Evolutionary conservation across 179 eudicot species (phyloP).

Genomic region (Spergularia azorica): DNA sequence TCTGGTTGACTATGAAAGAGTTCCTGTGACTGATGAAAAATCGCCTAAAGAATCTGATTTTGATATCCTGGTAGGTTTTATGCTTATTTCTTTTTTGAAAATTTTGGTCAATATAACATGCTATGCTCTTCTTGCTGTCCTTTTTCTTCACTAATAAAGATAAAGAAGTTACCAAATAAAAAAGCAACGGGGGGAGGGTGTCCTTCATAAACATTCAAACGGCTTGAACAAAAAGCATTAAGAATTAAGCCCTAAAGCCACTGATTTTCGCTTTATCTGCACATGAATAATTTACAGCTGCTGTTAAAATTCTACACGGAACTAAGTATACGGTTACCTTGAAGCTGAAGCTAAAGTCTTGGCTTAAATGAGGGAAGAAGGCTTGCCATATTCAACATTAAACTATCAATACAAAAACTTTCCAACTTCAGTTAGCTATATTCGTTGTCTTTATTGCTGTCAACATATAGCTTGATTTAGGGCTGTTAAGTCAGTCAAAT

Average conservation of each 20-base stretch:
- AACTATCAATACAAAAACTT: too few relatives aligned
- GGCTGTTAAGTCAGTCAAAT: too few relatives aligned
- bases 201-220: neutral
- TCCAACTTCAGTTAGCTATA: too few relatives aligned
- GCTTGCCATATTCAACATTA: too few relatives aligned
- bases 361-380: too few relatives aligned
- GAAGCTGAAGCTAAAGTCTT: too few relatives aligned
- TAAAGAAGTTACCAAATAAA: neutral
- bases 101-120: neutral
- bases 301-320: neutral
- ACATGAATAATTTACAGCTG: neutral
- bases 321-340: too few relatives aligned
- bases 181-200: neutral
- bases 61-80: conserved; percentile 73
- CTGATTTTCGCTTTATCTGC: neutral
- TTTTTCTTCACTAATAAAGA: neutral
- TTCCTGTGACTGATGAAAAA: conserved; percentile 95
- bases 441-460: too few relatives aligned
- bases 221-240: neutral
- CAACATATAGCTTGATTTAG: too few relatives aligned
- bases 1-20: conserved; percentile 85
- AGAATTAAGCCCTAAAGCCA: neutral
- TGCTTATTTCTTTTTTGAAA: conserved; percentile 8
- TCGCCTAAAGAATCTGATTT: conserved; percentile 96
- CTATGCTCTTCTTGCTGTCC: neutral